phyloP scores from a whole-genome alignment of 345 rosid genomes.

The Aquilaria yunnanensis region DNA sequence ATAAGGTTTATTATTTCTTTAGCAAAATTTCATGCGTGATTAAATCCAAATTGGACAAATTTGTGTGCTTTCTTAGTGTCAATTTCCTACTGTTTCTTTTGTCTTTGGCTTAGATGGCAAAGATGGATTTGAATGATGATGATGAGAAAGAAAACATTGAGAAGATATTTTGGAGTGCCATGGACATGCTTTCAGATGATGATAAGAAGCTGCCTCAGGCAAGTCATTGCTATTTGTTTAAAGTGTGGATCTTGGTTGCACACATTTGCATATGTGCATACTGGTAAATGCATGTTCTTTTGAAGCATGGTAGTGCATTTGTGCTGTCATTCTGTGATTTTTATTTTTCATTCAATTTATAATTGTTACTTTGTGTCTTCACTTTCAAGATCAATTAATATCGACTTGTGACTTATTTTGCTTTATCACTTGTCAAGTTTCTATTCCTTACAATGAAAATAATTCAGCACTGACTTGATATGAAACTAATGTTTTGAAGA shows the following conservation, averaged over 20 bases:
- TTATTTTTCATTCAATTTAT: too few species aligned
- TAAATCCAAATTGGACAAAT: too few species aligned
- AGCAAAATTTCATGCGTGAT: too few species aligned
- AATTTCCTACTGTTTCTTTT: not conserved
- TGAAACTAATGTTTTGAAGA: too few species aligned
- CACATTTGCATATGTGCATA: conserved; percentile 7
- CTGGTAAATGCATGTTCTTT: not conserved
- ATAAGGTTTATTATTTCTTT: too few species aligned
- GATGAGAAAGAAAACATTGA: conserved; percentile 84
- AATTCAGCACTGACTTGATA: too few species aligned
- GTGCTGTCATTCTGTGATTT: conserved; percentile 1
- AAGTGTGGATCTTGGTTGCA: too few species aligned
- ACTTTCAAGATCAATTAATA: not conserved
- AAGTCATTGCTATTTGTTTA: conserved; percentile 28
- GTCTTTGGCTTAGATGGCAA: conserved; percentile 61
- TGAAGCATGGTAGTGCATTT: conserved; percentile 1
- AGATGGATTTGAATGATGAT: conserved; percentile 87
- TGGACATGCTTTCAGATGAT: conserved; percentile 96
- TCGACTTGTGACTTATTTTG: too few species aligned
- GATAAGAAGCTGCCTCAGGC: conserved; percentile 99
- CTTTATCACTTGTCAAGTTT: too few species aligned
- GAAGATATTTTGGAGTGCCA: conserved; percentile 90
- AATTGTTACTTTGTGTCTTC: not conserved
- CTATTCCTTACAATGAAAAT: too few species aligned
- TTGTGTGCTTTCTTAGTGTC: too few species aligned